These are phyloP conservation scores for Tarenaya hassleriana DNA, from an alignment of 345 rosid species.

Conservation along the genomic window DNA sequence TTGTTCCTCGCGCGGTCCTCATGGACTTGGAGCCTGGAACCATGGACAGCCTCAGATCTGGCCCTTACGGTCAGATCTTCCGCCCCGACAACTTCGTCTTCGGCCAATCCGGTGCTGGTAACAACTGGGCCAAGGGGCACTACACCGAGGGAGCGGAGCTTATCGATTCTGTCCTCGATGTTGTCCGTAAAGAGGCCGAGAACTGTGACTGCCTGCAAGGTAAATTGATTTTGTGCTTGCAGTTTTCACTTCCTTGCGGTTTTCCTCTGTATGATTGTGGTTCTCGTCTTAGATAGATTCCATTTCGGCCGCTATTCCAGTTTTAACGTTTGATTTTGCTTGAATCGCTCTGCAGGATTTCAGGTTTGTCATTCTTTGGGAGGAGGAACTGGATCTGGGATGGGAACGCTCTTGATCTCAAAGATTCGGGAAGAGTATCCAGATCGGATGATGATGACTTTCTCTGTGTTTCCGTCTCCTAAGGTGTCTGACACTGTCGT, in stretches of 20 bases:
- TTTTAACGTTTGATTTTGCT: neutral
- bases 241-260: neutral
- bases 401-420: constrained; percentile 26
- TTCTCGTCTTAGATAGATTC: neutral
- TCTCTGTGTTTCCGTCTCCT: constrained; percentile 42
- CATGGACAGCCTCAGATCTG: constrained; percentile 29
- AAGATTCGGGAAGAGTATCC: constrained; percentile 31
- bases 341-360: constrained; percentile 13
- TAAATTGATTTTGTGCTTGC: neutral
- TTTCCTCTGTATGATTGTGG: neutral
- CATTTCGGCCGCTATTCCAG: neutral
- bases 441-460: constrained; percentile 28
- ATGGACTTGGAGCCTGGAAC: constrained; percentile 30
- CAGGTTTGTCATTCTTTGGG: constrained; percentile 27
- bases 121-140: constrained; percentile 22
- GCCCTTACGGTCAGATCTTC: constrained; percentile 25
- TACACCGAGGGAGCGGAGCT: constrained; percentile 26
- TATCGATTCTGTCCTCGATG: constrained; percentile 22
- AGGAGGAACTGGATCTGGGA: constrained; percentile 30
- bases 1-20: constrained; percentile 27
- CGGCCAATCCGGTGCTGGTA: constrained; percentile 25
- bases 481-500: constrained; percentile 36
- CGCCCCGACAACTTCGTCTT: constrained; percentile 28
- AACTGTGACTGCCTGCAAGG: constrained; percentile 26
- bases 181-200: constrained; percentile 27